Evolutionary conservation across 2,329 filamentous ascomycete species (phyloP).

Genomic region (Fusarium abutilonis): DNA sequence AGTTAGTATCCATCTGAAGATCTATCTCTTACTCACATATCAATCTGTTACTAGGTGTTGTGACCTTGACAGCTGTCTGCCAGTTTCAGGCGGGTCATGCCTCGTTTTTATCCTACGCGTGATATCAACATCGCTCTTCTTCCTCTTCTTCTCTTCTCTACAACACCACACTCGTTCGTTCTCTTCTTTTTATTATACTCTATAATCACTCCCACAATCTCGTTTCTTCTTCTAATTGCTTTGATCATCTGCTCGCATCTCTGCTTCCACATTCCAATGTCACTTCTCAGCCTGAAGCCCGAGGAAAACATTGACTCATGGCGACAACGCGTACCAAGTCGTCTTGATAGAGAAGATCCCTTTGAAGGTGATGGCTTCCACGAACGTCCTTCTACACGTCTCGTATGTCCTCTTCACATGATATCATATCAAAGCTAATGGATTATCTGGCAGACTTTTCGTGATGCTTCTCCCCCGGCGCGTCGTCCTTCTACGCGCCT

Average conservation of each 20-base stretch:
- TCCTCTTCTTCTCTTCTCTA: no score
- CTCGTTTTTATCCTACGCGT: not conserved
- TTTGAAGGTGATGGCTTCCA: conserved; percentile 50
- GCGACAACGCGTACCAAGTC: conserved; percentile 50
- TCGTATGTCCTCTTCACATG: conserved; percentile 33
- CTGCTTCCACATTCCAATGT: conserved; percentile 4
- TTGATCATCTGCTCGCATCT: not conserved
- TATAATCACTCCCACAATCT: not conserved
- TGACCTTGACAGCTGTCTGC: conserved; percentile 25
- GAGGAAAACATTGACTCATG: conserved; percentile 47
- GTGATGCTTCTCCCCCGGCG: conserved; percentile 28
- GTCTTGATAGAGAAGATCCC: conserved; percentile 50
- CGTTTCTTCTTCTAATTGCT: not conserved
- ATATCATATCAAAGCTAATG: not conserved
- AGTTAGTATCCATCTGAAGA: not conserved
- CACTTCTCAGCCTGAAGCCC: conserved; percentile 12
- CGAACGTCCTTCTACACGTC: conserved; percentile 46
- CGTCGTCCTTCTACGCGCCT: conserved; percentile 44
- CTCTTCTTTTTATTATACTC: no score
- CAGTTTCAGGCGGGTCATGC: conserved; percentile 2
- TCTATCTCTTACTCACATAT: no score
- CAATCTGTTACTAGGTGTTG: no score
- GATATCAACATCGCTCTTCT: not conserved
- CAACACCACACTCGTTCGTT: not conserved
- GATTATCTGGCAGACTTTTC: conserved; percentile 37